Conservation (phyloP, 176 grass and related monocot genomes). For the Puccinellia tenuiflora region DNA sequence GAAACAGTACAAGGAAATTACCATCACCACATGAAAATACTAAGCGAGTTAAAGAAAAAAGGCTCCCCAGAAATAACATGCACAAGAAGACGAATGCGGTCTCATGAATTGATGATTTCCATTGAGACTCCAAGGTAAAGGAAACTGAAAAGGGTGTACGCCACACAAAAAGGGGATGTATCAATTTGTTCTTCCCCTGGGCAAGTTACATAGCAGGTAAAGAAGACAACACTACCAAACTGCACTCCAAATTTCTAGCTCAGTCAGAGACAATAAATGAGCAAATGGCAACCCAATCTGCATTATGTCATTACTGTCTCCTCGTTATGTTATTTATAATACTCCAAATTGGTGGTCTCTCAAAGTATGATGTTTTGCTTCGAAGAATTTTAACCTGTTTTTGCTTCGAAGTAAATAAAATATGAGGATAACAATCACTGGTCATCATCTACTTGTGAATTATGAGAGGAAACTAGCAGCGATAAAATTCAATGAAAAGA, state of each 20-base stretch:
- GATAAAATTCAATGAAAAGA: neutral
- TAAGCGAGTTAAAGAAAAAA: neutral
- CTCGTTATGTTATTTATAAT: neutral
- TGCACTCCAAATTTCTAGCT: neutral
- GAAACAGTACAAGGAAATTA: constrained; percentile 1
- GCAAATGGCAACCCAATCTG: neutral
- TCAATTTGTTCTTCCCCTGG: neutral
- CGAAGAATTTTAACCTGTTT: neutral
- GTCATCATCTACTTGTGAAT: neutral
- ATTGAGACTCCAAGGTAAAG: neutral
- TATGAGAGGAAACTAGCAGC: neutral
- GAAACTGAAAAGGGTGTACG: neutral
- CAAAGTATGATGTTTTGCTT: neutral
- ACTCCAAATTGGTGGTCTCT: neutral
- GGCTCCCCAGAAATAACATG: neutral
- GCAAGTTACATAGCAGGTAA: neutral
- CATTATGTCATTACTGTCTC: neutral
- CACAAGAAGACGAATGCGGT: neutral
- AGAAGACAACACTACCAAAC: neutral
- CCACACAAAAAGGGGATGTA: neutral
- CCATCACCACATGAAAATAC: neutral
- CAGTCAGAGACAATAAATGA: neutral
- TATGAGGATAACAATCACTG: neutral
- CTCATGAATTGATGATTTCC: neutral
- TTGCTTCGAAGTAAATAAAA: neutral